Evolutionary conservation across 192 early-diverging fungal genomes (phyloP).

Genomic region (Oehlia diaphana): DNA sequence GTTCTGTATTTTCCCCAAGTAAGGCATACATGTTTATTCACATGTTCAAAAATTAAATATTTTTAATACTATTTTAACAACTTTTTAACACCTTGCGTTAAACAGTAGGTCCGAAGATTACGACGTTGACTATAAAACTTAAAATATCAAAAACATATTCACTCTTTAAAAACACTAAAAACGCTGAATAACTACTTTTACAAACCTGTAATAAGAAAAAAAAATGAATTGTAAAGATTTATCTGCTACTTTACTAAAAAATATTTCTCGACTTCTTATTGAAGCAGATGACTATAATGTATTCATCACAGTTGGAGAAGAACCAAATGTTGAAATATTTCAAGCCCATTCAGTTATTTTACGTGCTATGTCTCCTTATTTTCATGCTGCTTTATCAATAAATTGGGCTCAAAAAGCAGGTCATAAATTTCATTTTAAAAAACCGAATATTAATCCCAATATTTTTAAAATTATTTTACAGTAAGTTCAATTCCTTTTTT

Average conservation of each 20-base stretch:
- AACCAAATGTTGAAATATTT: constrained; percentile 15
- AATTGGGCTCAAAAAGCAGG: constrained; percentile 15
- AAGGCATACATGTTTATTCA: too few relatives aligned
- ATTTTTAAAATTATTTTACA: constrained; percentile 17
- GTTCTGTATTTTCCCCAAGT: too few relatives aligned
- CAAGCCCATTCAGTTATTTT: constrained; percentile 26
- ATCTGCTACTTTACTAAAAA: neutral
- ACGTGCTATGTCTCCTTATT: constrained; percentile 23
- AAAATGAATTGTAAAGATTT: constrained; percentile 4
- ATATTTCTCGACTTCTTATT: constrained; percentile 9
- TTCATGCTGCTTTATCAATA: constrained; percentile 11
- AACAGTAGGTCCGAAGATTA: too few relatives aligned
- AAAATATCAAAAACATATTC: too few relatives aligned
- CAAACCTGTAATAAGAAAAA: too few relatives aligned
- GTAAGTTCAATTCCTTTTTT: neutral
- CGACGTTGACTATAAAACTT: too few relatives aligned
- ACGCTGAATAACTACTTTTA: too few relatives aligned
- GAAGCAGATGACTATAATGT: constrained; percentile 18
- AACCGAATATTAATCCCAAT: constrained; percentile 18
- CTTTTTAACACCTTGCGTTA: too few relatives aligned
- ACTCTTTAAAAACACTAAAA: too few relatives aligned
- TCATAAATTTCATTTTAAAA: constrained; percentile 14
- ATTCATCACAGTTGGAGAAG: constrained; percentile 9
- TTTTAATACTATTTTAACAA: too few relatives aligned
- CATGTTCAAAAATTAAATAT: too few relatives aligned